phyloP scores from a whole-genome alignment of 805 yeast species.

The Metschnikowia hibisci region DNA sequence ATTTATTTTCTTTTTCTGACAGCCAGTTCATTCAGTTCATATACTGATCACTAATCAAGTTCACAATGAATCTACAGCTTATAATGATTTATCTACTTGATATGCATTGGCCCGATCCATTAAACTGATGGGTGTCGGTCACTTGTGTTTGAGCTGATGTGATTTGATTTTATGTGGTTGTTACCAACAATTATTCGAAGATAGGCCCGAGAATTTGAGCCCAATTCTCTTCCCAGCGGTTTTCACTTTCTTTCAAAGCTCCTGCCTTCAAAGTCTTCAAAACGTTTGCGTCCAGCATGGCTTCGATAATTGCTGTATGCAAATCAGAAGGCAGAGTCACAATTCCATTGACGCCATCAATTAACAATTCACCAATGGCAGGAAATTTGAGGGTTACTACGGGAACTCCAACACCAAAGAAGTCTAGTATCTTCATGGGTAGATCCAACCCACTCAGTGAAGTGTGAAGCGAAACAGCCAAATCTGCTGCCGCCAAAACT shows the following conservation, averaged over 20 bases:
- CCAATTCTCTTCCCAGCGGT: conserved; percentile 82
- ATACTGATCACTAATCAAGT: no score
- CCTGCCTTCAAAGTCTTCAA: conserved; percentile 52
- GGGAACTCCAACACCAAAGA: conserved; percentile 95
- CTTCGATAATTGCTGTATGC: conserved; percentile 22
- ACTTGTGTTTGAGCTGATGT: no score
- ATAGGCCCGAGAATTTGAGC: conserved; percentile 32
- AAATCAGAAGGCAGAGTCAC: conserved; percentile 23
- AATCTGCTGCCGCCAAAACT: conserved; percentile 70
- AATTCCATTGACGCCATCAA: conserved; percentile 66
- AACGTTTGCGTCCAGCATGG: conserved; percentile 28
- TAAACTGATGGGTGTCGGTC: no score
- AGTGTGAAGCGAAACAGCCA: conserved; percentile 85
- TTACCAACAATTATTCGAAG: conserved; percentile 14
- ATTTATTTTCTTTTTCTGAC: no score
- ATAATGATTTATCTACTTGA: no score
- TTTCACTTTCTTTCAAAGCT: conserved; percentile 65
- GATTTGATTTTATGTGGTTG: neutral
- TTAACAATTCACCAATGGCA: conserved; percentile 75
- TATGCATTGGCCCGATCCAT: no score
- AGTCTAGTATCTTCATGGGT: conserved; percentile 96
- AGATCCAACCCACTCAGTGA: conserved; percentile 92
- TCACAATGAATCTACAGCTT: no score
- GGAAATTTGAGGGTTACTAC: conserved; percentile 75
- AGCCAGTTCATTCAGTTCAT: no score